Percentiles rank a stretch among this genome's conserved stretches.
These are phyloP conservation scores for Colletotrichum tamarilloi DNA, from an alignment of 2,329 filamentous ascomycete genomes.

Conservation along the genomic window DNA sequence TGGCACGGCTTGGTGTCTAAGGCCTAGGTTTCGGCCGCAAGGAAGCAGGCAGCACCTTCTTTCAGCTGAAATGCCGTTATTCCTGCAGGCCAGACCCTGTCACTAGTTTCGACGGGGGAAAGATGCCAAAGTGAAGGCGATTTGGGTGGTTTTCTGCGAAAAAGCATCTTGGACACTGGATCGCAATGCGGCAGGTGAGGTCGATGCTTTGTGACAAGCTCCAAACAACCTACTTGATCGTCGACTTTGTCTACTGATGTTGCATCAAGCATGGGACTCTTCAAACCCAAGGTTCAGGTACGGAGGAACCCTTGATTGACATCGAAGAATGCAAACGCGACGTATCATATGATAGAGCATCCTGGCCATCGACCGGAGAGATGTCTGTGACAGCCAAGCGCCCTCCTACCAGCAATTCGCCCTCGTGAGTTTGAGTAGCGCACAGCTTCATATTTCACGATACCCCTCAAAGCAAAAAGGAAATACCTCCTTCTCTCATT, in stretches of 20 bases:
- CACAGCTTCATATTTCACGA: background rate
- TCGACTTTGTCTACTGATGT: background rate
- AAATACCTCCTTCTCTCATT: background rate
- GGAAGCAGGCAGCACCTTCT: background rate
- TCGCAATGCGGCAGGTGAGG: too few relatives aligned
- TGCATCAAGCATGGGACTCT: background rate
- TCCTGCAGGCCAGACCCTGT: background rate
- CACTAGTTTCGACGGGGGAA: background rate
- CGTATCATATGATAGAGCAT: background rate
- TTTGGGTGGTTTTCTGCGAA: background rate
- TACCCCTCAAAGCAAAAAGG: background rate
- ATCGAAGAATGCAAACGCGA: background rate
- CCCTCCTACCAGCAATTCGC: background rate
- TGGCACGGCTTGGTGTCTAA: too few relatives aligned
- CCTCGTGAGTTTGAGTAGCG: background rate
- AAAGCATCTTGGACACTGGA: background rate
- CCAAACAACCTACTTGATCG: background rate
- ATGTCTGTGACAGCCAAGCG: background rate
- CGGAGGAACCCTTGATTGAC: background rate
- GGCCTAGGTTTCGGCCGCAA: background rate
- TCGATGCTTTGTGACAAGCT: too few relatives aligned
- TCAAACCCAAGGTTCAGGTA: background rate
- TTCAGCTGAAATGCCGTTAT: background rate
- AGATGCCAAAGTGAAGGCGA: background rate
- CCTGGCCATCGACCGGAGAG: background rate